These are phyloP conservation scores for Ophiognomonia clavigignenti-juglandacearum DNA, from an alignment of 2,329 filamentous ascomycete species.

Conservation along the genomic window DNA sequence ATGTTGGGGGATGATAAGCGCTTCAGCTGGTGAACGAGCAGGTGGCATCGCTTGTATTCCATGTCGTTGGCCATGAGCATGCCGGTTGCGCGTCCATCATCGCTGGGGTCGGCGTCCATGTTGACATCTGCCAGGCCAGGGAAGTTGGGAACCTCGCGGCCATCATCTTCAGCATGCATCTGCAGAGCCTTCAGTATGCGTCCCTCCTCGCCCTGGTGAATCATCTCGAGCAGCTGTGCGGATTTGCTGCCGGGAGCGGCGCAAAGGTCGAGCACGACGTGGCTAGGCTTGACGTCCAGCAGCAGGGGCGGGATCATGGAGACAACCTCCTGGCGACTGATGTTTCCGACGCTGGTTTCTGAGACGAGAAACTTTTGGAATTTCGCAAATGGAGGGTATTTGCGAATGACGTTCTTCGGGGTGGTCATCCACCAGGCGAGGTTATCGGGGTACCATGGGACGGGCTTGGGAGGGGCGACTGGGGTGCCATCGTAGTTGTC, in stretches of 20 bases:
- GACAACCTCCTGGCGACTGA: slow-evolving; percentile 94
- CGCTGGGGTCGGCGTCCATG: slow-evolving; percentile 56
- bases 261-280: slow-evolving; percentile 93
- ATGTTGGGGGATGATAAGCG: slow-evolving; percentile 93
- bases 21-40: slow-evolving; percentile 97
- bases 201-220: slow-evolving; percentile 88
- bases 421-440: slow-evolving; percentile 98
- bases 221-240: slow-evolving; percentile 88
- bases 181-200: slow-evolving; percentile 69
- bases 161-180: slow-evolving; percentile 57
- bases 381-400: slow-evolving; percentile 86
- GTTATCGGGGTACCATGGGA: slow-evolving; percentile 90
- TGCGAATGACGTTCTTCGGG: slow-evolving; percentile 90
- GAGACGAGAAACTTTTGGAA: slow-evolving; percentile 98
- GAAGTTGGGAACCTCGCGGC: slow-evolving; percentile 45
- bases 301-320: slow-evolving; percentile 97
- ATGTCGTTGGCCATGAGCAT: slow-evolving; percentile 92
- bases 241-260: slow-evolving; percentile 97
- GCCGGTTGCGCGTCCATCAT: slow-evolving; percentile 84
- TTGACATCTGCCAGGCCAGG: slow-evolving; percentile 44
- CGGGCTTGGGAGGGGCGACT: slow-evolving; percentile 75
- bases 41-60: slow-evolving; percentile 94
- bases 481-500: slow-evolving; percentile 74
- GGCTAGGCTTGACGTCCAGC: slow-evolving; percentile 85
- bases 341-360: slow-evolving; percentile 95